Base-by-base conservation (phyloP, 1,284 basidiomycete species). In the Flammula alnicola region DNA sequence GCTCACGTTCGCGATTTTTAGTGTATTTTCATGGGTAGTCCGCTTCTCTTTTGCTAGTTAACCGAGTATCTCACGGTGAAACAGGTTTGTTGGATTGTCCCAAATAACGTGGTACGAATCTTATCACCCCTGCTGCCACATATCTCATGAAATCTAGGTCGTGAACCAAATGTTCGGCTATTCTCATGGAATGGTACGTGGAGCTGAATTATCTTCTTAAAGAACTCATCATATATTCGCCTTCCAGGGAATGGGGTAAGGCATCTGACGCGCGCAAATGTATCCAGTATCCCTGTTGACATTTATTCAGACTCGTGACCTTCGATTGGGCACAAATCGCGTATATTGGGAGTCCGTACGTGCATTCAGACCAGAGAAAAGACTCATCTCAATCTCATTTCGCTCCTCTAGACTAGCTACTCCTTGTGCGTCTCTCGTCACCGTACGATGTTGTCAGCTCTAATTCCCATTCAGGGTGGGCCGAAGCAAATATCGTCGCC, bases 101-200 rank as follows among this genome's bases (percentile, higher is more conserved):
- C 90, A 0, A 81, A 92, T 47, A 81, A 84, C 52, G 52, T 75
- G 51, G 72, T 69, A 41, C n/a, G n/a, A n/a, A n/a, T n/a, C n/a
- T n/a, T n/a, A n/a, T n/a, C n/a, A n/a, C n/a, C n/a, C n/a, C n/a
- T n/a, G n/a, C n/a, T n/a, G n/a, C n/a, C n/a, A n/a, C n/a, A n/a
- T n/a, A n/a, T n/a, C n/a, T n/a, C n/a, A n/a, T n/a, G n/a, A n/a
- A n/a, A n/a, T n/a, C n/a, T n/a, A n/a, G n/a, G n/a, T n/a, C n/a
- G 68, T 84, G 50, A 84, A 83, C 63, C 80, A 91, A 58, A 72
- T 95, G 22, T 93, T 94, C 60, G 91, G 93, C 37, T 83, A 84
- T 31, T 40, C 25, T 35, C 43, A 45, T 27, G 43, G 43, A n/a
- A 45, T 45, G 43, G 43, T 45, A 27, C 3, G 43, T 32, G 12